Evolutionary conservation across 768 basidiomycete species (phyloP).

Genomic region (Tylopilus subfusipes): DNA sequence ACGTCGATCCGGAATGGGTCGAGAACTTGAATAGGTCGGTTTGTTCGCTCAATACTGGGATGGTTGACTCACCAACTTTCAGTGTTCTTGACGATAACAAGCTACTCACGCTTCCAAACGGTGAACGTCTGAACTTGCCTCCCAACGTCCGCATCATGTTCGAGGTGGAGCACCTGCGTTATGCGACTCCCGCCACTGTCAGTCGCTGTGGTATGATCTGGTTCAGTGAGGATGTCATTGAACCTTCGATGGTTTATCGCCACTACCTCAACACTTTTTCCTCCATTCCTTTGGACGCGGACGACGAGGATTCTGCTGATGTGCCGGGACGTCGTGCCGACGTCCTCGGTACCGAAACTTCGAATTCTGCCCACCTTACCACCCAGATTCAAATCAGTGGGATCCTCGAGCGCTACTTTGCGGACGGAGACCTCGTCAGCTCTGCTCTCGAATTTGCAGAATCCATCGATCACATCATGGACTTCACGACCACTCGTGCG

Average conservation of each 20-base stretch:
- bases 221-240: conserved; percentile 97
- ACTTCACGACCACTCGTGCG: conserved; percentile 88
- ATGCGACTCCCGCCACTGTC: conserved; percentile 96
- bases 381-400: conserved; percentile 74
- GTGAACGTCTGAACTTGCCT: conserved; percentile 95
- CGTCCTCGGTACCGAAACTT: conserved; percentile 39
- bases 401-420: conserved; percentile 81
- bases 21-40: conserved; percentile 96
- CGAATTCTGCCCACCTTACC: conserved; percentile 57
- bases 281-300: conserved; percentile 74
- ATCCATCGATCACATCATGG: conserved; percentile 97
- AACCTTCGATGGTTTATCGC: conserved; percentile 86
- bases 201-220: conserved; percentile 99
- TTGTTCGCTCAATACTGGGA: not conserved
- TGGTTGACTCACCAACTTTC: conserved; percentile 3
- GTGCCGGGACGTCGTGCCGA: conserved; percentile 60
- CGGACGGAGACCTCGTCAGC: conserved; percentile 75
- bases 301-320: conserved; percentile 78
- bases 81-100: conserved; percentile 99
- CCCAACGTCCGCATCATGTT: conserved; percentile 99
- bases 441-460: conserved; percentile 76
- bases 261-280: conserved; percentile 81
- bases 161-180: conserved; percentile 96
- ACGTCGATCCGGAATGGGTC: conserved; percentile 99
- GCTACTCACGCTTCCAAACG: conserved; percentile 92